phyloP scores from a whole-genome alignment of 345 rosid species.

The Sisymbrium altissimum region DNA sequence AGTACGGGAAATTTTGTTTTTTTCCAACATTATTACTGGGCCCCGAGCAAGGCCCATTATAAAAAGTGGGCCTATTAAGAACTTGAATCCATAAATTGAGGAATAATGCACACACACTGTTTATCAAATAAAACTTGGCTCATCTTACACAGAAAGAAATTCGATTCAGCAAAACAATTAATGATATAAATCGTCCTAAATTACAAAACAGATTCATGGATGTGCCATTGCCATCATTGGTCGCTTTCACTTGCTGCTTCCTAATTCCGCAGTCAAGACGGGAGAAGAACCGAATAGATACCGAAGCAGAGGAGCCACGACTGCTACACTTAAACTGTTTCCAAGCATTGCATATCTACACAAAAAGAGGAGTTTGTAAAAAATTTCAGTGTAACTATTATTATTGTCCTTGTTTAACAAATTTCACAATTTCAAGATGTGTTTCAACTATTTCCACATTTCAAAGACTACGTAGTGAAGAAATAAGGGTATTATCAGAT shows the following conservation, averaged over 20 bases:
- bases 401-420: neutral
- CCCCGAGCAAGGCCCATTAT: neutral
- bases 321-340: slow-evolving; percentile 87
- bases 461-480: neutral
- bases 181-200: neutral
- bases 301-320: slow-evolving; percentile 74
- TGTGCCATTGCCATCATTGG: neutral
- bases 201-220: slow-evolving; percentile 2
- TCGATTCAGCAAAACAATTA: neutral
- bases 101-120: neutral
- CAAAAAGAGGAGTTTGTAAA: neutral
- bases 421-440: neutral
- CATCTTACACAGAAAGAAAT: neutral
- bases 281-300: slow-evolving; percentile 56
- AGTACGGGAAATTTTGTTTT: neutral
- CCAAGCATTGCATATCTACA: slow-evolving; percentile 92
- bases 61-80: neutral
- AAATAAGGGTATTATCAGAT: too few relatives aligned
- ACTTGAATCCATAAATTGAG: neutral
- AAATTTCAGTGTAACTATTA: neutral
- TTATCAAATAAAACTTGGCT: neutral
- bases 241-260: slow-evolving; percentile 1
- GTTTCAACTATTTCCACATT: neutral
- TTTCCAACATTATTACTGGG: neutral
- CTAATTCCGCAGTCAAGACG: slow-evolving; percentile 22